Conservation (phyloP, 2,329 filamentous ascomycete species). For the Aaosphaeria arxii region DNA sequence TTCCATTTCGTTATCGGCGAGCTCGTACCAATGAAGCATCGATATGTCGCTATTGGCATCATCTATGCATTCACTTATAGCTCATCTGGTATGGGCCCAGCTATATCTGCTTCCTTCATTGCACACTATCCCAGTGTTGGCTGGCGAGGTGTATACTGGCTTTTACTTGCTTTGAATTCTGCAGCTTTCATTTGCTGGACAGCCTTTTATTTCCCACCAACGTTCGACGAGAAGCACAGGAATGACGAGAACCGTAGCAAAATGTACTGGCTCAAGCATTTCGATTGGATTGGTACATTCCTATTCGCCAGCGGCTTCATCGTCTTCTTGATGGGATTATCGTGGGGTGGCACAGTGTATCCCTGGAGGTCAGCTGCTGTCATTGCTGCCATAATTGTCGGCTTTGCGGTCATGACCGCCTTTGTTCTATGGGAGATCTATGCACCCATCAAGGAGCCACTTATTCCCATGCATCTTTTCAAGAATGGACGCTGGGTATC, state of each 20-base stretch:
- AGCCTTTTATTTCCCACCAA: slow-evolving; percentile 20
- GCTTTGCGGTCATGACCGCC: slow-evolving; percentile 28
- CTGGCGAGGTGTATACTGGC: slow-evolving; percentile 19
- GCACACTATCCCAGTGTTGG: slow-evolving; percentile 11
- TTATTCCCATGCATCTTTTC: slow-evolving; percentile 38
- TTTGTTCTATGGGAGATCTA: slow-evolving; percentile 35
- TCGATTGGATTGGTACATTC: slow-evolving; percentile 13
- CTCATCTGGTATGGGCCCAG: slow-evolving; percentile 14
- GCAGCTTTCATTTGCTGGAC: slow-evolving; percentile 12
- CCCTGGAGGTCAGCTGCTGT: slow-evolving; percentile 41
- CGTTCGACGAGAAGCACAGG: slow-evolving; percentile 16
- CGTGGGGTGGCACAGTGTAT: slow-evolving; percentile 23
- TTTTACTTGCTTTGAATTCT: slow-evolving; percentile 15
- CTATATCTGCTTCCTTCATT: slow-evolving; percentile 12
- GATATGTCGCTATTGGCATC: slow-evolving; percentile 12
- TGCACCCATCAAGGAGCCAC: slow-evolving; percentile 29
- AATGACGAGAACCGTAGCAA: slow-evolving; percentile 8
- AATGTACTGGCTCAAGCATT: slow-evolving; percentile 17
- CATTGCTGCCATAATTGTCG: slow-evolving; percentile 39
- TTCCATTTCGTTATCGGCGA: slow-evolving; percentile 13
- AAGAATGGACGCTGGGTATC: slow-evolving; percentile 30
- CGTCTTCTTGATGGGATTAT: slow-evolving; percentile 16
- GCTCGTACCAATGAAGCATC: slow-evolving; percentile 20
- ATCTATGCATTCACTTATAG: slow-evolving; percentile 12
- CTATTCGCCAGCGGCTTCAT: slow-evolving; percentile 15